A percentile compares a stretch with the other conserved stretches of the same genome.
phyloP scores from a whole-genome alignment of 495 filamentous ascomycete species.

The Daldinia grandis region DNA sequence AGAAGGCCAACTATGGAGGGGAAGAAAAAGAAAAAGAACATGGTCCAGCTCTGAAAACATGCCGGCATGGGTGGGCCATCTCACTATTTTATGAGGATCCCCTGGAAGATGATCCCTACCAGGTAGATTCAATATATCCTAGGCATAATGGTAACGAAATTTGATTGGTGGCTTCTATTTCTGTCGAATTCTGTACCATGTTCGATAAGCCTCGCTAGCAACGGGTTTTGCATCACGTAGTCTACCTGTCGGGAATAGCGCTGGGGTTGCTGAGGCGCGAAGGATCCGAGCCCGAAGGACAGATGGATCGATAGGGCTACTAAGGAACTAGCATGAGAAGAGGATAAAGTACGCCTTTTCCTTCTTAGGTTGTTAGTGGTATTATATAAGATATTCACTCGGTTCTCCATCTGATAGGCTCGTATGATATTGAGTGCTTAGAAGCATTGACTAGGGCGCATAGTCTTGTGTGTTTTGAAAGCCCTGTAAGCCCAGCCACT shows the following conservation, averaged over 20 bases:
- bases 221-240: conserved; percentile 3
- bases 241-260: conserved; percentile 3
- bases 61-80: conserved; percentile 19
- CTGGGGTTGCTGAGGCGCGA: conserved; percentile 20
- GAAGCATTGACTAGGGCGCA: background rate
- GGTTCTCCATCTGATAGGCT: background rate
- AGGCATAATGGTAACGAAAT: background rate
- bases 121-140: conserved; percentile 5
- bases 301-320: background rate
- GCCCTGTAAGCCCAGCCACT: background rate
- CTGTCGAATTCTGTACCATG: conserved; percentile 14
- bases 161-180: conserved; percentile 38
- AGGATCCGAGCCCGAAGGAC: conserved; percentile 11
- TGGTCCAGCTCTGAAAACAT: conserved; percentile 6
- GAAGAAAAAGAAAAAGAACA: conserved; percentile 13
- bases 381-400: no score
- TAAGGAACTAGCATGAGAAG: background rate
- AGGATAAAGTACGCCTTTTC: background rate
- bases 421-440: background rate
- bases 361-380: background rate
- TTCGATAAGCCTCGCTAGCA: background rate
- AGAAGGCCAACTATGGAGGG: background rate
- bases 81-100: conserved; percentile 20
- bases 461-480: background rate
- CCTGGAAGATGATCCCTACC: conserved; percentile 10